Base-by-base conservation (phyloP, 179 eudicot species). In the Silene vulgaris region DNA sequence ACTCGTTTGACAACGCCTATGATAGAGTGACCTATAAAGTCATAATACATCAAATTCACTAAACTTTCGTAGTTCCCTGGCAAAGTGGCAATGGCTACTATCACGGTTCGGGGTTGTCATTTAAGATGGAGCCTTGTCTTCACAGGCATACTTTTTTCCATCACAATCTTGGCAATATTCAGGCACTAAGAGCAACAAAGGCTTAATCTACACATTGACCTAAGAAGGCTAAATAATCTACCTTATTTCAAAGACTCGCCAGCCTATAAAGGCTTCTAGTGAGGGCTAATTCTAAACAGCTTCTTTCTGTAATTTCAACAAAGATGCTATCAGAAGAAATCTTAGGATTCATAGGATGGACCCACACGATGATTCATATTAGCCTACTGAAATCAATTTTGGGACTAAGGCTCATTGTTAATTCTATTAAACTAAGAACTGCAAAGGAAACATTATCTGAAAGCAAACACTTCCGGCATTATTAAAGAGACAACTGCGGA, bases 281-380 rank as follows among this genome's bases (percentile, higher is more conserved):
- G 48, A 66, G 21, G 70, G 70, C 14, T n/a, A 35, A 66, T 66
- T 29, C 70, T 12, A 16, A 66, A 35, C 28, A 26, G 66, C 30
- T 23, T 37, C 19, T 68, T 68, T 68, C 56, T 0, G 48, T 21
- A 68, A 68, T 14, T 17, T 32, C 23, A 32, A 1, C 26, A 43
- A 43, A 43, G 72, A 5, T 5, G 5, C 19, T n/a, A 14, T 5
- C n/a, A 14, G 60, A 56, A 56, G 8, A 3, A 45, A 56, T 56
- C 14, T 56, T 16, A 7, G 60, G 60, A 14, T 4, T 56, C 20
- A 56, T 56, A 56, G 60, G 19, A 56, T 14, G 60, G 20, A 45
- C 19, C 60, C 60, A 14, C 5, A n/a, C 1, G 20, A 56, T 56
- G 60, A 56, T 56, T 56, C 60, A 56, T 56, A 56, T 56, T 56